Evolutionary conservation across 331 rosid species (phyloP).

Genomic region (Ulmus americana): DNA sequence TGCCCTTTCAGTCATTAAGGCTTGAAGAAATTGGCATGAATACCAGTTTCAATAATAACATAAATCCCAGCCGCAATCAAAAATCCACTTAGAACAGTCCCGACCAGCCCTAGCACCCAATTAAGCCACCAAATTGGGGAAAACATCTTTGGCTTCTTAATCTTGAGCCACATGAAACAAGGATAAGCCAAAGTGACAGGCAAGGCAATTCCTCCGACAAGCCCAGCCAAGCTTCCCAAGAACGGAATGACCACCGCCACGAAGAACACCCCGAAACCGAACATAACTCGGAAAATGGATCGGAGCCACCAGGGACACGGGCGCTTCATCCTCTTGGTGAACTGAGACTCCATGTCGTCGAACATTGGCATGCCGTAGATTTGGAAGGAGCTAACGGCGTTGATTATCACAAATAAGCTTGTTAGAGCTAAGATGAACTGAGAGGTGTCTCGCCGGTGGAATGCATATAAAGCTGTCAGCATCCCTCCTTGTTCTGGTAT

Average conservation of each 20-base stretch:
- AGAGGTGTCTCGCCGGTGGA: constrained; percentile 19
- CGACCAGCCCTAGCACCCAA: constrained; percentile 30
- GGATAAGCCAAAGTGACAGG: constrained; percentile 43
- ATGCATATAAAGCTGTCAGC: constrained; percentile 21
- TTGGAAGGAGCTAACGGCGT: constrained; percentile 30
- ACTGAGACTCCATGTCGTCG: constrained; percentile 30
- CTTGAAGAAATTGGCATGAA: constrained; percentile 32
- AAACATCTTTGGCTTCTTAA: constrained; percentile 33
- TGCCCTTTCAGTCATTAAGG: constrained; percentile 15
- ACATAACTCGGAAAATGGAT: constrained; percentile 12
- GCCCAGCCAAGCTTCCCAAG: constrained; percentile 27
- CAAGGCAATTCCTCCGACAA: constrained; percentile 34
- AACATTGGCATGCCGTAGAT: constrained; percentile 38
- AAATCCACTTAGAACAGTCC: constrained; percentile 22
- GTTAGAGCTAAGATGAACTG: constrained; percentile 20
- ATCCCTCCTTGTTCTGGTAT: constrained; percentile 33
- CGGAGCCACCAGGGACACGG: constrained; percentile 41
- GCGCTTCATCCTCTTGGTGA: constrained; percentile 27
- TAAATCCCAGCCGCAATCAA: constrained; percentile 30
- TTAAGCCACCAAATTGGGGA: constrained; percentile 26
- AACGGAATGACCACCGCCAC: constrained; percentile 32
- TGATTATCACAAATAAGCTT: constrained; percentile 26
- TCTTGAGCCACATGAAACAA: constrained; percentile 40
- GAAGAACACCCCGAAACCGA: constrained; percentile 25
- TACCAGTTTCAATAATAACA: constrained; percentile 28